These are phyloP conservation scores for Trichosporon coremiiforme DNA, from an alignment of 1,284 basidiomycete species.

Conservation along the genomic window DNA sequence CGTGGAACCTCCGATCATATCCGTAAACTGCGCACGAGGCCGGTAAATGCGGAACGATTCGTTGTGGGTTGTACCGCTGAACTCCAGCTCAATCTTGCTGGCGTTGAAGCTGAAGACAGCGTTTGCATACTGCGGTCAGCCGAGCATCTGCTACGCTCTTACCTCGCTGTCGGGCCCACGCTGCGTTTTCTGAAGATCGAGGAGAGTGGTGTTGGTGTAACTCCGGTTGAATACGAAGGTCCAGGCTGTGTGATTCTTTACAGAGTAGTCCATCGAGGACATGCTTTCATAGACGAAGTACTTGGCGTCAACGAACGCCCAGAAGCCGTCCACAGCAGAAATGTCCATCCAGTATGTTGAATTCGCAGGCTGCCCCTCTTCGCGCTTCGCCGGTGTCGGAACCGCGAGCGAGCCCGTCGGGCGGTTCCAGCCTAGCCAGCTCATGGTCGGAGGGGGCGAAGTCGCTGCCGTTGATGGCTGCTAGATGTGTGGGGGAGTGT, in stretches of 20 bases:
- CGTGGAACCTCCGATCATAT: background rate
- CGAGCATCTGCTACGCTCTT: background rate
- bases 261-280: background rate
- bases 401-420: background rate
- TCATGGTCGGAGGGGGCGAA: background rate
- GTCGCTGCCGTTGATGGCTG: background rate
- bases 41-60: too few relatives aligned
- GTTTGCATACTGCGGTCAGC: background rate
- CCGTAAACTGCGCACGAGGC: background rate
- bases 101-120: background rate
- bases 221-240: background rate
- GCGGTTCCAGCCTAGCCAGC: background rate
- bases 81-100: background rate
- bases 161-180: background rate
- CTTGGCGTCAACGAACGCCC: background rate
- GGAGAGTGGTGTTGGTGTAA: background rate
- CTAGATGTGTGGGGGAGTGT: background rate
- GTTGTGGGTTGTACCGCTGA: background rate
- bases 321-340: background rate
- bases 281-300: background rate
- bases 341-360: background rate
- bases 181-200: background rate
- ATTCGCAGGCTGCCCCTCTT: background rate
- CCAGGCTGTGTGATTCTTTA: background rate
- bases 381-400: background rate